Evolutionary conservation across 148 eudicot species (phyloP), one percentile per base, ranked within the genome.

Genomic region (Limonium bicolor): DNA sequence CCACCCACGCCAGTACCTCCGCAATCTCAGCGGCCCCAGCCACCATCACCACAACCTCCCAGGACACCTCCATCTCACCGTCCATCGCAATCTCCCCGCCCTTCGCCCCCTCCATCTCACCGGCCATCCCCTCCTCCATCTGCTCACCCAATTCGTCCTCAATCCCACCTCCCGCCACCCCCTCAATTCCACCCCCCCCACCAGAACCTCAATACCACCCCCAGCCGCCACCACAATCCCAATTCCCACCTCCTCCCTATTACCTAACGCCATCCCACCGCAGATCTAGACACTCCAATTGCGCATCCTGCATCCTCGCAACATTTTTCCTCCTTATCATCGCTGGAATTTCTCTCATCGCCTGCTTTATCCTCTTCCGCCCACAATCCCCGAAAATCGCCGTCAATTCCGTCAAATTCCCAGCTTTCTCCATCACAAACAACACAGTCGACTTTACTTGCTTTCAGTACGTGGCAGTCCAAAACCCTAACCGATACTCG

Each of bases 401-500:
- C 46, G 74, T 83, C 48, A 50, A 69, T 28, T 63, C 92, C 43
- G 72, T 88, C 31, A 73, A 67, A 18, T 75, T 88, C 72, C 94
- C 94, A 7, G 55, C 77, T 0, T 88, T 80, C 64, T 59, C 83
- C 26, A 27, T 67, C 77, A 17, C 53, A 35, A 77, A 70, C 52
- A 57, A 64, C 63, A 77, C 86, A 17, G 67, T 77, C 38, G 65
- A 75, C 63, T 77, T 88, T 75, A 85, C 86, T 36, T 60, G 80
- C 79, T 68, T 77, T 75, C 97, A 88, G 48, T 68, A 53, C 71
- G 71, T 71, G 34, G 58, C 94, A 21, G 82, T 88, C 33, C 66
- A 59, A 0, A 88, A 88, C 77, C 97, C 97, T 8, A 88, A 88
- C 68, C 78, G 87, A 7, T 86, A 68, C 73, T 54, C 66, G 8